Evolutionary conservation across 345 rosid species (phyloP).

Genomic region (Noccaea bulbosa): DNA sequence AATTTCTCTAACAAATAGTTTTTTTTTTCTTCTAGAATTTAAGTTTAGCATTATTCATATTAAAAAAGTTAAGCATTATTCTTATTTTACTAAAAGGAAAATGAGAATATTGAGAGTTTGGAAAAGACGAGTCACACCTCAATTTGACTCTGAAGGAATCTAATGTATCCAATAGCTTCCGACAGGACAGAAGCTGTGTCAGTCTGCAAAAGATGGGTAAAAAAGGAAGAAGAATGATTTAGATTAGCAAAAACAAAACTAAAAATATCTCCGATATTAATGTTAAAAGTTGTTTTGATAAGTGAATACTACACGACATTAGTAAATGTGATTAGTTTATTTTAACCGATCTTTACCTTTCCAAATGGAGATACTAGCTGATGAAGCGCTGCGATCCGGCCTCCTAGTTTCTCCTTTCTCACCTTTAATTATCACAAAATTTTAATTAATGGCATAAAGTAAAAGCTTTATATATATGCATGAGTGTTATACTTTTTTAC

Average conservation of each 20-base stretch:
- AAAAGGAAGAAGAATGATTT: constrained; percentile 50
- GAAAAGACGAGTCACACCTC: constrained; percentile 67
- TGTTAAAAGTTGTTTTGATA: constrained; percentile 18
- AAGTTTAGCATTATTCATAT: background rate
- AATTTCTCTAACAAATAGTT: background rate
- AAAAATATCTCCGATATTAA: constrained; percentile 11
- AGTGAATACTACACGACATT: background rate
- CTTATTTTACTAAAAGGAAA: constrained; percentile 19
- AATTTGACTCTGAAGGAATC: constrained; percentile 99
- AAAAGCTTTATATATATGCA: constrained; percentile 25
- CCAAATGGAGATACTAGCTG: constrained; percentile 98
- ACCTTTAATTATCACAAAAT: constrained; percentile 52
- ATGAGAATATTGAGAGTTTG: constrained; percentile 29
- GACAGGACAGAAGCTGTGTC: constrained; percentile 99
- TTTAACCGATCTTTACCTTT: constrained; percentile 54
- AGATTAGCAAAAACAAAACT: constrained; percentile 29
- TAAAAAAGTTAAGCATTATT: background rate
- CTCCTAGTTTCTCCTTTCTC: constrained; percentile 91
- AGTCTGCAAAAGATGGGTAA: constrained; percentile 75
- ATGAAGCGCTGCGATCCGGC: constrained; percentile 88
- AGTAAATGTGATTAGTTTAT: constrained; percentile 13
- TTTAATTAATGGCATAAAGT: constrained; percentile 14
- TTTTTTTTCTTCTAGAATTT: background rate
- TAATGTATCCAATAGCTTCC: constrained; percentile 99
- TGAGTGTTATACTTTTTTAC: constrained; percentile 34